phyloP scores from a whole-genome alignment of 805 yeast species.

The Candida germanica region DNA sequence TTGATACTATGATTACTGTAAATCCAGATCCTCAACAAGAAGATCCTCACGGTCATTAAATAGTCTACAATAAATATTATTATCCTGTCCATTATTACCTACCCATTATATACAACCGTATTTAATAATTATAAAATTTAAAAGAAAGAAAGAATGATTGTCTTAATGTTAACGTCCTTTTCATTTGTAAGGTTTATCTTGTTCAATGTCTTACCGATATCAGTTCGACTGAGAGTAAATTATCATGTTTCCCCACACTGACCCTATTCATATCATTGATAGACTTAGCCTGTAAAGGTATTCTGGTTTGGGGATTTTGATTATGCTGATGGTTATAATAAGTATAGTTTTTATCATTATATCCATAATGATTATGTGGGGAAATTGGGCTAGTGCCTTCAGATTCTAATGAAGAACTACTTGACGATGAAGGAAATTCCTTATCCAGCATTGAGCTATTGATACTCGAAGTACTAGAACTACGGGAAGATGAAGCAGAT shows the following conservation, averaged over 20 bases:
- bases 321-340: too few species aligned
- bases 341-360: constrained; percentile 6
- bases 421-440: constrained; percentile 15
- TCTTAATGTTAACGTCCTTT: too few species aligned
- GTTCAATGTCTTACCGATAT: neutral
- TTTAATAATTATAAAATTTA: too few species aligned
- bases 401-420: constrained; percentile 12
- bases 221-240: neutral
- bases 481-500: constrained; percentile 6
- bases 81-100: neutral
- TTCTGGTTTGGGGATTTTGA: constrained; percentile 7
- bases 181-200: too few species aligned
- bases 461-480: constrained; percentile 10
- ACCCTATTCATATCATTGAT: constrained; percentile 3
- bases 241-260: neutral
- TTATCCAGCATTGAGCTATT: constrained; percentile 12
- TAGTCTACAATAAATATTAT: neutral
- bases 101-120: neutral
- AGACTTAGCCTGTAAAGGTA: constrained; percentile 9
- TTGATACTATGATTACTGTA: constrained; percentile 96
- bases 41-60: constrained; percentile 82
- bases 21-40: constrained; percentile 93
- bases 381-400: neutral
- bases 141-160: too few species aligned
- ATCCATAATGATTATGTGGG: neutral